A percentile compares a stretch with the other conserved stretches of the same genome.
Evolutionary conservation across 345 rosid species (phyloP).

Genomic region (Dovyalis caffra): DNA sequence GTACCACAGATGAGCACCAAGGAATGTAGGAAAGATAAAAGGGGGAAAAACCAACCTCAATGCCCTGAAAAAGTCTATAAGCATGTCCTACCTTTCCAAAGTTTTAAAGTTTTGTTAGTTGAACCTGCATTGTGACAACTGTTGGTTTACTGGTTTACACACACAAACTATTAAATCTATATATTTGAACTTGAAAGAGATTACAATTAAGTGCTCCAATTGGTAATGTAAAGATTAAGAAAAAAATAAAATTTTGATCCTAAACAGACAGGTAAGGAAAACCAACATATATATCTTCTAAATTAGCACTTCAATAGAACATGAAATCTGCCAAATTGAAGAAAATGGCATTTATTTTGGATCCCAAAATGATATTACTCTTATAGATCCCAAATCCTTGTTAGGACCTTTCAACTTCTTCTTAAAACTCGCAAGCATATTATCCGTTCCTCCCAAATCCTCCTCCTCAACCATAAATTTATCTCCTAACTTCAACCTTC

Average conservation of each 20-base stretch:
- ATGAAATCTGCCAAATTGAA: too few species aligned
- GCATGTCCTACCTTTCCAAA: conserved; percentile 85
- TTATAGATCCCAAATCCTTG: conserved; percentile 54
- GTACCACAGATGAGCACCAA: neutral
- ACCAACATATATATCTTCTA: too few species aligned
- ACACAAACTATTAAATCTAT: neutral
- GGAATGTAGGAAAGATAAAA: neutral
- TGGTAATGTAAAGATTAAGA: neutral
- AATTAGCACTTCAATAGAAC: too few species aligned
- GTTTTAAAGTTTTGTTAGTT: conserved; percentile 68
- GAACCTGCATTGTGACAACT: conserved; percentile 52
- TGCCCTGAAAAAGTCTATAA: conserved; percentile 80
- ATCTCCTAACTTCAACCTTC: conserved; percentile 31
- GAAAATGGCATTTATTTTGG: too few species aligned
- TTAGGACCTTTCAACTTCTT: conserved; percentile 79
- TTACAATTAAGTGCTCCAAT: neutral
- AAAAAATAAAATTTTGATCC: too few species aligned
- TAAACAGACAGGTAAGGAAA: too few species aligned
- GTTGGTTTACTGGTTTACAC: neutral
- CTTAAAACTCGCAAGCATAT: conserved; percentile 86
- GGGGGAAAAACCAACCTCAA: conserved; percentile 46
- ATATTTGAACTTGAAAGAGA: neutral
- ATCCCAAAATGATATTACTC: too few species aligned
- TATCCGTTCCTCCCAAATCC: conserved; percentile 84
- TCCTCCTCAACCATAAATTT: conserved; percentile 33